Percentiles rank a stretch among this genome's conserved stretches.
Evolutionary conservation across 2,329 filamentous ascomycete genomes (phyloP).

Genomic region (Magnaporthales sp.): DNA sequence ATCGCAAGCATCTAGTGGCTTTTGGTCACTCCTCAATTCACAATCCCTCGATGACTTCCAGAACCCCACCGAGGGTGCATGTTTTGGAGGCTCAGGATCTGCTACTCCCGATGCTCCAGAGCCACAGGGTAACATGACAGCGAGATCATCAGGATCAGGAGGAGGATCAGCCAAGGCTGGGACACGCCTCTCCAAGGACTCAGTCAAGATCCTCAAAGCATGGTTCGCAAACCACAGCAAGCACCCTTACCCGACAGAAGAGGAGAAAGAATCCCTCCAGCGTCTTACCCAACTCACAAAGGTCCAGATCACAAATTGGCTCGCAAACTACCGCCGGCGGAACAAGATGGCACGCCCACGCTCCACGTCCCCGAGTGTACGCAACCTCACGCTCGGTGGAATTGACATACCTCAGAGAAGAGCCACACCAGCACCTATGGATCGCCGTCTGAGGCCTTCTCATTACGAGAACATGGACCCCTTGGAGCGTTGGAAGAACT

Average conservation of each 20-base stretch:
- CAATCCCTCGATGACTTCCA: not conserved
- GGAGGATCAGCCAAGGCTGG: conserved; percentile 50
- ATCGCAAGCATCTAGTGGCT: not conserved
- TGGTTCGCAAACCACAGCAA: conserved; percentile 75
- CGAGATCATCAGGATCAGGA: not conserved
- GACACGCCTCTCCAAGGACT: conserved; percentile 70
- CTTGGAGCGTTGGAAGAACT: conserved; percentile 50
- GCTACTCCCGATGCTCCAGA: not conserved
- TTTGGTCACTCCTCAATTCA: not conserved
- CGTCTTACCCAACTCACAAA: conserved; percentile 71
- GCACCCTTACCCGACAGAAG: conserved; percentile 81
- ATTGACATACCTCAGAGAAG: conserved; percentile 65
- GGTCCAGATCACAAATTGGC: conserved; percentile 84
- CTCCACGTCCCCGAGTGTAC: conserved; percentile 60
- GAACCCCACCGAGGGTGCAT: not conserved
- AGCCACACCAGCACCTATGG: conserved; percentile 38
- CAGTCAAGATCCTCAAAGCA: conserved; percentile 70
- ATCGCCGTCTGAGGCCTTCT: conserved; percentile 2
- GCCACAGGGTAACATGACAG: not conserved
- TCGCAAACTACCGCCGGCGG: conserved; percentile 78
- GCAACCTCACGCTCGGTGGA: conserved; percentile 48
- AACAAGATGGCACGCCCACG: conserved; percentile 66
- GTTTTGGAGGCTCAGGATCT: not conserved
- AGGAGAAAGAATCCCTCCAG: conserved; percentile 75
- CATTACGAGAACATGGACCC: conserved; percentile 43